Percentiles rank a stretch among this genome's conserved stretches.
phyloP scores from a whole-genome alignment of 345 rosid genomes.

The Acer negundo region DNA sequence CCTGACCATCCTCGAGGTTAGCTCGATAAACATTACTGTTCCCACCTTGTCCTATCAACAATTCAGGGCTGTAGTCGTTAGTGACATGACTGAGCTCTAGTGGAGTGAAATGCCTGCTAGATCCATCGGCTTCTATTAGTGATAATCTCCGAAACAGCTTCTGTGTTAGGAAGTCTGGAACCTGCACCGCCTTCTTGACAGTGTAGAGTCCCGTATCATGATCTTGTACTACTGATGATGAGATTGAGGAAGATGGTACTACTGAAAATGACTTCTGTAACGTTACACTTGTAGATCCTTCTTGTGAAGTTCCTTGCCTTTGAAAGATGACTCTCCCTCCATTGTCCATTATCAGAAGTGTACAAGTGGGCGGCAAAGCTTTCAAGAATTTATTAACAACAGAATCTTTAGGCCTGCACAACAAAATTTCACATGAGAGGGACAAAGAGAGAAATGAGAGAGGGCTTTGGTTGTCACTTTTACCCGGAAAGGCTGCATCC shows the following conservation, averaged over 20 bases:
- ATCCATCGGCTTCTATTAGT: constrained; percentile 9
- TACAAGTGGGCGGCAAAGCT: constrained; percentile 43
- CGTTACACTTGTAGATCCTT: constrained; percentile 30
- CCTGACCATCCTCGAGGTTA: constrained; percentile 26
- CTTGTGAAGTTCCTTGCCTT: constrained; percentile 43
- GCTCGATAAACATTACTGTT: constrained; percentile 33
- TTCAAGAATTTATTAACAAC: constrained; percentile 25
- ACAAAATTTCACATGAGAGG: not conserved
- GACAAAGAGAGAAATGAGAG: not conserved
- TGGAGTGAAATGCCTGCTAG: constrained; percentile 24
- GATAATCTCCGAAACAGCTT: constrained; percentile 20
- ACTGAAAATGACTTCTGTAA: constrained; percentile 25
- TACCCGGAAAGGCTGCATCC: constrained; percentile 44
- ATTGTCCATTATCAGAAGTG: constrained; percentile 34
- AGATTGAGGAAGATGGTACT: constrained; percentile 23
- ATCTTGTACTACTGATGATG: not conserved
- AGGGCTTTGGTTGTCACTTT: not conserved
- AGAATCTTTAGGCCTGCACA: constrained; percentile 36
- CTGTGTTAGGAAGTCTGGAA: constrained; percentile 9
- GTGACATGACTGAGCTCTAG: constrained; percentile 33
- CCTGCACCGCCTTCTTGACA: constrained; percentile 10
- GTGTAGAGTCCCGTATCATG: not conserved
- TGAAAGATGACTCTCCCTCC: constrained; percentile 29
- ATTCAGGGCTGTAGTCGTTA: constrained; percentile 26
- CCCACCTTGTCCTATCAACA: constrained; percentile 42